Percentiles rank a stretch among this genome's conserved stretches.
Evolutionary conservation across 2,329 filamentous ascomycete species (phyloP).

Genomic region (Ophiostoma himal-ulmi): DNA sequence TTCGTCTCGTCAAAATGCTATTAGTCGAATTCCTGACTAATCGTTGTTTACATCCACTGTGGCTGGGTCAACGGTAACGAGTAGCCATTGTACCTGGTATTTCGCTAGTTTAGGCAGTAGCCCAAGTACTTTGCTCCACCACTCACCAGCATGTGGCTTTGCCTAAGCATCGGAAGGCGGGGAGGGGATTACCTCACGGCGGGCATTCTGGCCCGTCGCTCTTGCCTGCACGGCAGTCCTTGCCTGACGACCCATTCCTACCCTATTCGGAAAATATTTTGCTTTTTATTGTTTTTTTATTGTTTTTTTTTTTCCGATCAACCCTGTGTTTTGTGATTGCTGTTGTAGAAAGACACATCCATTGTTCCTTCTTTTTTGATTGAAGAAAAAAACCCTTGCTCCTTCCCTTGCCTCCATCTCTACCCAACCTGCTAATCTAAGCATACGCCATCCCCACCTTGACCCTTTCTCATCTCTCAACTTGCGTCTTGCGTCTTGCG

Average conservation of each 20-base stretch:
- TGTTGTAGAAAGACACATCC: not conserved
- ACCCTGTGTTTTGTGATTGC: not conserved
- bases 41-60: not conserved
- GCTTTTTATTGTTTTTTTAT: not conserved
- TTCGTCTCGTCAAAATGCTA: not conserved
- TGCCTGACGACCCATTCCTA: constrained; percentile 23
- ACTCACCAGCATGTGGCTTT: constrained; percentile 20
- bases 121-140: constrained; percentile 1
- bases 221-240: constrained; percentile 13
- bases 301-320: not conserved
- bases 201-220: not conserved
- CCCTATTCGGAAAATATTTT: constrained; percentile 1
- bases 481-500: not conserved
- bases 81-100: not conserved
- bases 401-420: not conserved
- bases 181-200: constrained; percentile 4
- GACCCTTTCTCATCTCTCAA: not conserved
- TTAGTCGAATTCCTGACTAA: not conserved
- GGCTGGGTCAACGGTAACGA: not conserved
- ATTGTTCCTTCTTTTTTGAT: constrained; percentile 7
- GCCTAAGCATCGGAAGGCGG: not conserved
- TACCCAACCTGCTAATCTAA: not conserved
- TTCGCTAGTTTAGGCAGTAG: constrained; percentile 4
- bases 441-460: not conserved
- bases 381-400: not conserved